Base-by-base conservation (phyloP, 208 protist species). In the Leishmania gerbilli region DNA sequence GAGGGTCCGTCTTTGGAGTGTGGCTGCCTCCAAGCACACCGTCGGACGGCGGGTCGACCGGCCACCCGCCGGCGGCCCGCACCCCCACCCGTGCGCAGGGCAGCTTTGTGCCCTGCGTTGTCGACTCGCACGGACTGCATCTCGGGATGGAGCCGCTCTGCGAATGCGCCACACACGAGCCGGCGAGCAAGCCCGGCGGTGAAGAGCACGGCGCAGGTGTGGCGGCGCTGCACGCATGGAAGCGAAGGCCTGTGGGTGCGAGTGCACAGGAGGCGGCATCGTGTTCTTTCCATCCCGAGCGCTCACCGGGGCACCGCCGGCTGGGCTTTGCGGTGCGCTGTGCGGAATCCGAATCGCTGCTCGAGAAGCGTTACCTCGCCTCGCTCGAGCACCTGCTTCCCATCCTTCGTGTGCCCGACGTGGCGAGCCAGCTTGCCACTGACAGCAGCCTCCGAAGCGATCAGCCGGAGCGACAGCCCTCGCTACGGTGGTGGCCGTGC, bases 1-100 rank as follows among this genome's bases (percentile, higher is more conserved):
- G 84, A 17, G 89, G 87, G 24, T 91, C 88, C 6, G 74, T 80
- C 17, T 79, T 95, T 34, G 83, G 81, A 2, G 82, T 95, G 21
- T 90, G 88, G 85, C 78, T 93, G 31, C 89, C 89, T 24, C 24
- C 65, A 0, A 13, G 53, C 68, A 19, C 9, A 15, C 24, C 55
- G 4, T 42, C 11, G 31, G 19, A 15, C 34, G 37, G 40, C 21
- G 34, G 19, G 31, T 55, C 69, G 40, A 31, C 69, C 40, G 67
- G 15, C 37, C 49, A 45, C 67, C 37, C 42, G 0, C 8, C 75
- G 31, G 37, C 80, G 8, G 6, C 64, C 5, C 21, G 45, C 42
- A 67, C 67, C 58, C 0, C 80, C 8, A n/a, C 80, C 5, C 76
- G 67, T 21, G 45, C 68, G n/a, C 53, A 58, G 34, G 67, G 68